A percentile compares a stretch with the other conserved stretches of the same genome.
phyloP scores from a whole-genome alignment of 2,329 filamentous ascomycete species.

The Sporothrix inflata region DNA sequence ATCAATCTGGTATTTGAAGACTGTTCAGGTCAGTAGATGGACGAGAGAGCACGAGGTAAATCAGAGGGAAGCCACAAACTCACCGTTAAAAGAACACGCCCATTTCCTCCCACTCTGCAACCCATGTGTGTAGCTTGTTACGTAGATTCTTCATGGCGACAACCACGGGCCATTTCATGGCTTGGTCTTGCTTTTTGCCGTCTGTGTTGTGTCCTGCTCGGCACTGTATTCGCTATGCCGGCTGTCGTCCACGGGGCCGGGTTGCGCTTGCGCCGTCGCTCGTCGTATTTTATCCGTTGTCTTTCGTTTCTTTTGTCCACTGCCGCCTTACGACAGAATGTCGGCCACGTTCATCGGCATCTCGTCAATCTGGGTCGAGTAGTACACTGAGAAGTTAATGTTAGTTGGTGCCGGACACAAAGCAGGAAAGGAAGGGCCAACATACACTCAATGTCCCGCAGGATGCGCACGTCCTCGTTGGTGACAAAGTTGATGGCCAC shows the following conservation, averaged over 20 bases:
- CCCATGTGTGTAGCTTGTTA: slow-evolving; percentile 15
- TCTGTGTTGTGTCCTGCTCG: neutral
- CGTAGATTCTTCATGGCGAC: neutral
- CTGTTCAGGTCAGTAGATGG: neutral
- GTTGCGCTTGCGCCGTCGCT: neutral
- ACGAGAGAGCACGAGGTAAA: neutral
- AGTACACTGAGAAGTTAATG: slow-evolving; percentile 66
- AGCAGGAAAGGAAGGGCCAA: too few species aligned
- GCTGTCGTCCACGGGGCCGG: neutral
- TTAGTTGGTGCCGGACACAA: too few species aligned
- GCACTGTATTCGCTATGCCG: neutral
- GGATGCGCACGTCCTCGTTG: slow-evolving; percentile 94
- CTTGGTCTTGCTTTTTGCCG: neutral
- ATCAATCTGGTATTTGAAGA: slow-evolving; percentile 25
- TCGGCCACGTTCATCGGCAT: slow-evolving; percentile 95
- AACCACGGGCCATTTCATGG: neutral
- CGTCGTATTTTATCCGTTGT: too few species aligned
- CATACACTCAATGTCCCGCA: slow-evolving; percentile 95
- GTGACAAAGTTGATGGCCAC: slow-evolving; percentile 99
- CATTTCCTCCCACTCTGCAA: slow-evolving; percentile 33
- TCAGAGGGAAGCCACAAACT: neutral
- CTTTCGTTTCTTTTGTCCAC: too few species aligned
- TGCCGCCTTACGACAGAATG: slow-evolving; percentile 46
- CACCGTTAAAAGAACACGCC: slow-evolving; percentile 28
- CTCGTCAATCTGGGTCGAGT: slow-evolving; percentile 95